Evolutionary conservation across 495 filamentous ascomycete species (phyloP).

Genomic region (Penicillium maclennaniae): DNA sequence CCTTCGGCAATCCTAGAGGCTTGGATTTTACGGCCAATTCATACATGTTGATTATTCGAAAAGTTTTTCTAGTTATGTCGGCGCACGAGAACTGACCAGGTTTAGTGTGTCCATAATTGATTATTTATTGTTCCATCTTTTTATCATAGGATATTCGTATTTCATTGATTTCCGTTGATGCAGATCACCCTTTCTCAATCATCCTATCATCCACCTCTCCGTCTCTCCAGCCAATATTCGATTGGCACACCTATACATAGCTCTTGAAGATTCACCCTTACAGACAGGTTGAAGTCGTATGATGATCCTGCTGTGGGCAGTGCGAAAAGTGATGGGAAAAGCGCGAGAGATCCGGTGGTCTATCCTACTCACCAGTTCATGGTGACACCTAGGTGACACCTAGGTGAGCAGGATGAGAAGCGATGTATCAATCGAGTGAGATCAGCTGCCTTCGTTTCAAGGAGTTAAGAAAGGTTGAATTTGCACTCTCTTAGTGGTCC

Average conservation of each 20-base stretch:
- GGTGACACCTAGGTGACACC: not conserved
- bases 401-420: too few relatives aligned
- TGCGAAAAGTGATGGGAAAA: constrained; percentile 1
- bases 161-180: not conserved
- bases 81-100: constrained; percentile 6
- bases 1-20: constrained; percentile 9
- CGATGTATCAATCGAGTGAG: too few relatives aligned
- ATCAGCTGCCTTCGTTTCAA: too few relatives aligned
- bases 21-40: constrained; percentile 13
- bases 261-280: constrained; percentile 32
- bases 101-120: constrained; percentile 24
- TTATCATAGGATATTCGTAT: too few relatives aligned
- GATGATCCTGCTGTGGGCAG: constrained; percentile 4
- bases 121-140: constrained; percentile 7
- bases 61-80: constrained; percentile 16
- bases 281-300: constrained; percentile 29
- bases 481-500: too few relatives aligned
- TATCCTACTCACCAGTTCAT: constrained; percentile 1
- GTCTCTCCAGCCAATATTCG: constrained; percentile 31
- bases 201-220: constrained; percentile 22
- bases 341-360: constrained; percentile 1
- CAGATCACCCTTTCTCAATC: not conserved
- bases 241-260: too few relatives aligned
- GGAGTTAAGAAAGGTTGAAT: too few relatives aligned
- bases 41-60: constrained; percentile 31